Evolutionary conservation across 1,284 basidiomycete genomes (phyloP).

Genomic region (Anthracocystis setariae): DNA sequence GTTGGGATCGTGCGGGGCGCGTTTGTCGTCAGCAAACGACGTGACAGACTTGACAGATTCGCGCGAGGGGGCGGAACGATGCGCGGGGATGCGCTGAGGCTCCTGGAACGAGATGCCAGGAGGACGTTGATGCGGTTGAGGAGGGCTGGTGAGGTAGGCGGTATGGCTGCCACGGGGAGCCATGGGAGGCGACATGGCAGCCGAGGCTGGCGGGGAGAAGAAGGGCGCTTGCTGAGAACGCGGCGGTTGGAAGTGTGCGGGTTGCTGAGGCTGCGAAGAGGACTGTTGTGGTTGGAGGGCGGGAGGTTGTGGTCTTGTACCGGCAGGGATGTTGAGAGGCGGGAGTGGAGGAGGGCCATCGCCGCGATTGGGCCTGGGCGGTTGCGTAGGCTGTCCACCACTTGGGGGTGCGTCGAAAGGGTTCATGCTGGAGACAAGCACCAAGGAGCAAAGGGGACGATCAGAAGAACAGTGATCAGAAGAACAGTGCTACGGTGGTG

Average conservation of each 20-base stretch:
- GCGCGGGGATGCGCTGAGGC: slow-evolving; percentile 34
- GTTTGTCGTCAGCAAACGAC: slow-evolving; percentile 49
- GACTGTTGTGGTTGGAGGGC: slow-evolving; percentile 38
- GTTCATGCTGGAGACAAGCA: slow-evolving; percentile 24
- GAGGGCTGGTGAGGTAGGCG: slow-evolving; percentile 17
- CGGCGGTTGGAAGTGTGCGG: slow-evolving; percentile 11
- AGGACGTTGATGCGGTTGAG: slow-evolving; percentile 17
- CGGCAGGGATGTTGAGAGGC: slow-evolving; percentile 36
- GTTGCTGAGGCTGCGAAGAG: slow-evolving; percentile 14
- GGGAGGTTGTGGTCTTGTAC: slow-evolving; percentile 18
- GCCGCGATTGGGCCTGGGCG: slow-evolving; percentile 17
- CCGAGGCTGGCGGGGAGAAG: slow-evolving; percentile 20
- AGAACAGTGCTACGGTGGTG: too few species aligned
- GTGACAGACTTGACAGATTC: slow-evolving; percentile 56
- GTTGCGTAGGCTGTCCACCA: slow-evolving; percentile 10
- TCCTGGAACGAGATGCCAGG: slow-evolving; percentile 59
- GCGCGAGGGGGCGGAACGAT: slow-evolving; percentile 48
- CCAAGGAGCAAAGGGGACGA: not conserved
- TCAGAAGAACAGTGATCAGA: not conserved
- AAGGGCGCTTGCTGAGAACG: slow-evolving; percentile 21
- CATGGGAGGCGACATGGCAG: slow-evolving; percentile 18
- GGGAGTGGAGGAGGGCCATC: slow-evolving; percentile 40
- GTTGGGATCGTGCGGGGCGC: slow-evolving; percentile 42
- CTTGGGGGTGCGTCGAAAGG: slow-evolving; percentile 42
- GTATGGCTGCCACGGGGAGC: slow-evolving; percentile 22